Evolutionary conservation across 2,329 filamentous ascomycete genomes (phyloP).

Genomic region (Clarireedia sp.): DNA sequence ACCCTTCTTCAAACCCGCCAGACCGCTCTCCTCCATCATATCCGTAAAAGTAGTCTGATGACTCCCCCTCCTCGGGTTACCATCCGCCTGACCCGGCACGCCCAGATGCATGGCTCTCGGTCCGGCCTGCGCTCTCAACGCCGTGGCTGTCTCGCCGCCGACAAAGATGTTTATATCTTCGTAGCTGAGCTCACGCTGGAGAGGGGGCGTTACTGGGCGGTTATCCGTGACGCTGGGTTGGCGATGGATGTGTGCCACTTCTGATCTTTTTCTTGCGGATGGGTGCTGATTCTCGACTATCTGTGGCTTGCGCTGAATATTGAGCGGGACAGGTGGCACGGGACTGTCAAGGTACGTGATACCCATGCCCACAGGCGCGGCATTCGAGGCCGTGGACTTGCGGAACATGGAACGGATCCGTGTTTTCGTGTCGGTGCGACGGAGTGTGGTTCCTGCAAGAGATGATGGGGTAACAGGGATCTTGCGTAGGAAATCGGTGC

Average conservation of each 20-base stretch:
- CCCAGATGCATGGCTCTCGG: not conserved
- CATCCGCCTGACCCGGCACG: not conserved
- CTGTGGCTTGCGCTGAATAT: slow-evolving; percentile 10
- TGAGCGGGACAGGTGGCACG: slow-evolving; percentile 18
- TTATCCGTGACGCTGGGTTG: too few relatives aligned
- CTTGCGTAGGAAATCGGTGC: slow-evolving; percentile 46
- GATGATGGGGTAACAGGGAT: slow-evolving; percentile 19
- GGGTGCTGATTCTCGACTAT: not conserved
- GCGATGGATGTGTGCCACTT: too few relatives aligned
- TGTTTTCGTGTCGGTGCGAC: slow-evolving; percentile 12
- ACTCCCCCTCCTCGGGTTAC: slow-evolving; percentile 8
- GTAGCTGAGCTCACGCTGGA: slow-evolving; percentile 37
- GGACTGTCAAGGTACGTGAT: not conserved
- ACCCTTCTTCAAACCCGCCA: slow-evolving; percentile 30
- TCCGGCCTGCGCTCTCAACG: slow-evolving; percentile 14
- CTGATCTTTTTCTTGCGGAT: too few relatives aligned
- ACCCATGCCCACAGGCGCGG: not conserved
- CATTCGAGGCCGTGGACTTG: slow-evolving; percentile 14
- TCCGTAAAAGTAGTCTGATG: slow-evolving; percentile 42
- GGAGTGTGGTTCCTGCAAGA: slow-evolving; percentile 1
- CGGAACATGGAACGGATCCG: slow-evolving; percentile 25
- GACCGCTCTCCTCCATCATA: slow-evolving; percentile 41
- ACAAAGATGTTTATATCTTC: slow-evolving; percentile 48
- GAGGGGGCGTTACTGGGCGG: slow-evolving; percentile 29
- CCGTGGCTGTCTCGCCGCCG: slow-evolving; percentile 37